These are phyloP conservation scores for Cystobasidium slooffiae DNA, from an alignment of 1,284 basidiomycete species.

Conservation along the genomic window DNA sequence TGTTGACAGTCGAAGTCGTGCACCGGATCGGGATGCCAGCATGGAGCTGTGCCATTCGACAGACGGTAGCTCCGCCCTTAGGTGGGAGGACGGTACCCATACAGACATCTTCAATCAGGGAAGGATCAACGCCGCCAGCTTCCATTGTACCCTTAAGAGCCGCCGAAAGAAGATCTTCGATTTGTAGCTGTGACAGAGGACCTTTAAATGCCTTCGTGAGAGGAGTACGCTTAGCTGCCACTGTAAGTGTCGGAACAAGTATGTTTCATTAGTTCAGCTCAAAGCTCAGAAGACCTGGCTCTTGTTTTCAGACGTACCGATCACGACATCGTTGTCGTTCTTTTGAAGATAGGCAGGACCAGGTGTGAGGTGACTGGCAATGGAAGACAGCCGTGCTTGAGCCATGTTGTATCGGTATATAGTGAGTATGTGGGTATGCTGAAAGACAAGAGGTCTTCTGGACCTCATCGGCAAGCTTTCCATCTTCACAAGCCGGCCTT, in stretches of 20 bases:
- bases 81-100: slow-evolving; percentile 27
- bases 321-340: slow-evolving; percentile 2
- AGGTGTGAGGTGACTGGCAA: slow-evolving; percentile 8
- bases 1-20: slow-evolving; percentile 74
- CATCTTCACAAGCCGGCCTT: background rate
- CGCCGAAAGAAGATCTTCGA: slow-evolving; percentile 75
- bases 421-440: background rate
- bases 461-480: background rate
- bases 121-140: slow-evolving; percentile 23
- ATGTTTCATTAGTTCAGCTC: background rate
- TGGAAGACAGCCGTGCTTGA: slow-evolving; percentile 12
- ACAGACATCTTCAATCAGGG: slow-evolving; percentile 67
- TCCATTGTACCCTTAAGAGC: slow-evolving; percentile 66
- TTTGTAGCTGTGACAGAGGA: slow-evolving; percentile 71
- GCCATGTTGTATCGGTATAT: background rate
- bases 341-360: background rate
- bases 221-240: slow-evolving; percentile 72
- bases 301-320: background rate
- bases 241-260: background rate
- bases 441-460: background rate
- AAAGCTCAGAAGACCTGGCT: background rate
- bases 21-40: slow-evolving; percentile 70
- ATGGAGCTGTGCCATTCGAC: slow-evolving; percentile 6
- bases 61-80: slow-evolving; percentile 6
- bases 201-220: slow-evolving; percentile 74